A percentile compares a stretch with the other conserved stretches of the same genome.
phyloP scores from a whole-genome alignment of 768 basidiomycete genomes.

The Rubroboletus pulcherrimus region DNA sequence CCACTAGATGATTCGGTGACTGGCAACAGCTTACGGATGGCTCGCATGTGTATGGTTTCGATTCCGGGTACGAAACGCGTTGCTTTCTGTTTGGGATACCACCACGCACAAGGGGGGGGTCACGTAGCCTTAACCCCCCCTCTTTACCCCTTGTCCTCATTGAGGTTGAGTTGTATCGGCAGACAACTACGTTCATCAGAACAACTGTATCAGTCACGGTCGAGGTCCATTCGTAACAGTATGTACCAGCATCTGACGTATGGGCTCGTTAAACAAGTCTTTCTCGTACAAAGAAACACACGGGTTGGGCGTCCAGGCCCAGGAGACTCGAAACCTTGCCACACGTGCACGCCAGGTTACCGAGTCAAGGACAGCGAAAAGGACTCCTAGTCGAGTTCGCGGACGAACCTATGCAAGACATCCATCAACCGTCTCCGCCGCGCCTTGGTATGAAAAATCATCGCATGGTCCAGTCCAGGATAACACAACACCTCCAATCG shows the following conservation, averaged over 20 bases:
- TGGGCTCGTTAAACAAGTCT: background rate
- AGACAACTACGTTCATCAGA: background rate
- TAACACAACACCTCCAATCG: slow-evolving; percentile 39
- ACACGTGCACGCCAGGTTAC: background rate
- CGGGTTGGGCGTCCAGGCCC: background rate
- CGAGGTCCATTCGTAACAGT: background rate
- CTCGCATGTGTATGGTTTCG: too few relatives aligned
- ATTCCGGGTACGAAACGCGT: too few relatives aligned
- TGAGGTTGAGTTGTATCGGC: background rate
- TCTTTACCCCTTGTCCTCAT: background rate
- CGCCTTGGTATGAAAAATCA: slow-evolving; percentile 34
- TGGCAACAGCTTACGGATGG: too few relatives aligned
- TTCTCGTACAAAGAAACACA: background rate
- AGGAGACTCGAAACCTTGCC: background rate
- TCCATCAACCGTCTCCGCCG: slow-evolving; percentile 29
- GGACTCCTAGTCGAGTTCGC: background rate
- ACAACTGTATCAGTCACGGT: background rate
- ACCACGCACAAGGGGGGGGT: too few relatives aligned
- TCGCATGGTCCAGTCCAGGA: slow-evolving; percentile 39
- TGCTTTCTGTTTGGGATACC: too few relatives aligned
- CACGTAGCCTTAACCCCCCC: too few relatives aligned
- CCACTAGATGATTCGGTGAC: too few relatives aligned
- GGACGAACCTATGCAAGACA: slow-evolving; percentile 32
- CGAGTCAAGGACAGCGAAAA: background rate
- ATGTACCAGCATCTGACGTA: background rate